phyloP scores from a whole-genome alignment of 129 eudicot species.

The Helianthus tuberosus region DNA sequence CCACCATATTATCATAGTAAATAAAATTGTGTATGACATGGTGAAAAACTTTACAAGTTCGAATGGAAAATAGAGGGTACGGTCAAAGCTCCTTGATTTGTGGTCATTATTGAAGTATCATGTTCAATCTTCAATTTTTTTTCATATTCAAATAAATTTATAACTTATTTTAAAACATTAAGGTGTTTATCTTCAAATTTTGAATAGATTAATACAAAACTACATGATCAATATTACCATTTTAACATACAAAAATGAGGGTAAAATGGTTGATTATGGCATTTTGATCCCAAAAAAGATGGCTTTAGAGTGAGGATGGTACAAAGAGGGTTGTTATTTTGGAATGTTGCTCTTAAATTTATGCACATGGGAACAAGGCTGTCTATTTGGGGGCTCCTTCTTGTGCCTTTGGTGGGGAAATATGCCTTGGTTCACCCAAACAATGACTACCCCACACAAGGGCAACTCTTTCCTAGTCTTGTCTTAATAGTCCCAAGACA shows the following conservation, averaged over 20 bases:
- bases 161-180: not conserved
- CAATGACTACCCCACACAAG: constrained; percentile 56
- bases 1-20: constrained; percentile 35
- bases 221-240: not conserved
- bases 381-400: constrained; percentile 52
- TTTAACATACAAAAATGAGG: constrained; percentile 11
- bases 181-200: not conserved
- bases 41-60: constrained; percentile 20
- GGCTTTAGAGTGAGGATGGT: constrained; percentile 37
- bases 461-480: constrained; percentile 45
- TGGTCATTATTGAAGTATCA: not conserved
- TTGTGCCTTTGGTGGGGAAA: constrained; percentile 56
- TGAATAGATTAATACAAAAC: not conserved
- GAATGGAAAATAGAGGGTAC: not conserved
- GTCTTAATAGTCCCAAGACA: constrained; percentile 68
- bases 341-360: constrained; percentile 71
- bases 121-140: not conserved
- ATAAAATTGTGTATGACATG: constrained; percentile 1
- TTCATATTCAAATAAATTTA: not conserved
- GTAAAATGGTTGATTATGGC: constrained; percentile 26
- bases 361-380: constrained; percentile 65
- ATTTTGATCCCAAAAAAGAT: constrained; percentile 52
- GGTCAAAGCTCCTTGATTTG: constrained; percentile 17
- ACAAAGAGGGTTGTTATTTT: constrained; percentile 58
- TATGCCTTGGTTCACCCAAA: constrained; percentile 50